Percentiles rank a stretch among this genome's conserved stretches.
phyloP scores from a whole-genome alignment of 306 rosid genomes.

The Begonia peltatifolia region DNA sequence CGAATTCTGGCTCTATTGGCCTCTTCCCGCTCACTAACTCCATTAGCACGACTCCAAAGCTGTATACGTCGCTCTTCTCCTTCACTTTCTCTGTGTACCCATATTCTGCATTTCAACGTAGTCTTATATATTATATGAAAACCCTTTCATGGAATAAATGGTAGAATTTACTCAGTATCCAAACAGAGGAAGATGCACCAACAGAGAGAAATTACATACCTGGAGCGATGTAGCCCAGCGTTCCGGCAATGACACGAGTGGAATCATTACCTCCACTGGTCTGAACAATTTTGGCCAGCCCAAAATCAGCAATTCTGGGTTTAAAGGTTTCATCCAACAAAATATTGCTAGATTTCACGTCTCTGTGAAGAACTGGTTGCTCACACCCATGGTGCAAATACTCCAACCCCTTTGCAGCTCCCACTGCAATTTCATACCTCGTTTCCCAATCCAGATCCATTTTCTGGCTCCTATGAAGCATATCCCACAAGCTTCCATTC shows the following conservation, averaged over 20 bases:
- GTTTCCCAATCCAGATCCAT: constrained; percentile 53
- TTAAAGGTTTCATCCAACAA: constrained; percentile 57
- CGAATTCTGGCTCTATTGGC: constrained; percentile 1
- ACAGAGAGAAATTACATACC: constrained; percentile 21
- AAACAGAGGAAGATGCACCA: too few relatives aligned
- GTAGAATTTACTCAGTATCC: too few relatives aligned
- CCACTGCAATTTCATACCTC: constrained; percentile 64
- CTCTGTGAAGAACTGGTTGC: constrained; percentile 63
- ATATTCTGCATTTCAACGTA: not conserved
- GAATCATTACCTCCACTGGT: constrained; percentile 38
- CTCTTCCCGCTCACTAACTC: not conserved
- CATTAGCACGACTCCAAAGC: not conserved
- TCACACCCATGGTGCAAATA: constrained; percentile 88
- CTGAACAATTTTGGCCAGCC: constrained; percentile 58
- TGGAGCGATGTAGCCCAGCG: constrained; percentile 84
- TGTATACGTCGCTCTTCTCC: constrained; percentile 1
- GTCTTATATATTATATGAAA: too few relatives aligned
- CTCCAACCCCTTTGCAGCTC: constrained; percentile 71
- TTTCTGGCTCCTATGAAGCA: constrained; percentile 43
- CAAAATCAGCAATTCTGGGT: constrained; percentile 86
- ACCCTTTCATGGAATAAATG: too few relatives aligned
- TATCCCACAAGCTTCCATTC: constrained; percentile 63
- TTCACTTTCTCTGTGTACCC: not conserved
- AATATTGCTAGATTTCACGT: constrained; percentile 85
- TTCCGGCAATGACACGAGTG: constrained; percentile 57